These are phyloP conservation scores for Pseudonitzschia delicatissima DNA, from an alignment of 108 stramenopile species.

Conservation along the genomic window DNA sequence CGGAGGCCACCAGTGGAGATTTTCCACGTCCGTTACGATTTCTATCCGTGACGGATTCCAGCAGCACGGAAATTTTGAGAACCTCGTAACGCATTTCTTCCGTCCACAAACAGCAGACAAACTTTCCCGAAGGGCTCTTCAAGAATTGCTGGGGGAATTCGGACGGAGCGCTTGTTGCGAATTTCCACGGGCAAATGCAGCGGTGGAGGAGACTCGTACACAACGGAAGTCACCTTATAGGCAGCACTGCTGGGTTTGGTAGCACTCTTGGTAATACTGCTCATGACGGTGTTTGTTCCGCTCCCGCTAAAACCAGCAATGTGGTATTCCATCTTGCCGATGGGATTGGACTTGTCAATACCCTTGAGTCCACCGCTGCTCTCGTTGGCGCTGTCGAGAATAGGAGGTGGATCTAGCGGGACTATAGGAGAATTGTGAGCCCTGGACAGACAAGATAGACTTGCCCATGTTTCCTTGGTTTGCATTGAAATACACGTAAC, in stretches of 20 bases:
- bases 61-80: conserved; percentile 53
- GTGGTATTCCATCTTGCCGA: conserved; percentile 10
- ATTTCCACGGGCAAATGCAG: conserved; percentile 42
- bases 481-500: conserved; percentile 46
- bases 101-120: conserved; percentile 65
- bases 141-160: conserved; percentile 55
- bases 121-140: conserved; percentile 68
- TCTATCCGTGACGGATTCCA: conserved; percentile 37
- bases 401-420: conserved; percentile 22
- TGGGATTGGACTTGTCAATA: conserved; percentile 1
- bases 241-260: conserved; percentile 4
- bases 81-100: conserved; percentile 73
- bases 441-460: conserved; percentile 28
- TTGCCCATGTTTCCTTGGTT: conserved; percentile 38
- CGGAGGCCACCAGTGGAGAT: conserved; percentile 62
- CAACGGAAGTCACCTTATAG: conserved; percentile 27
- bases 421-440: conserved; percentile 33
- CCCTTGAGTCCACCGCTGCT: background rate
- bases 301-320: conserved; percentile 1
- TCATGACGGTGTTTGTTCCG: conserved; percentile 1
- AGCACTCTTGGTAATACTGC: background rate
- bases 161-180: conserved; percentile 37
- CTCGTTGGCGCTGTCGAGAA: background rate
- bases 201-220: conserved; percentile 50
- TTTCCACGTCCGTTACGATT: conserved; percentile 13